A percentile compares a stretch with the other conserved stretches of the same genome.
Conservation (phyloP, 192 early-diverging fungal genomes). For the Mortierella hygrophila region DNA sequence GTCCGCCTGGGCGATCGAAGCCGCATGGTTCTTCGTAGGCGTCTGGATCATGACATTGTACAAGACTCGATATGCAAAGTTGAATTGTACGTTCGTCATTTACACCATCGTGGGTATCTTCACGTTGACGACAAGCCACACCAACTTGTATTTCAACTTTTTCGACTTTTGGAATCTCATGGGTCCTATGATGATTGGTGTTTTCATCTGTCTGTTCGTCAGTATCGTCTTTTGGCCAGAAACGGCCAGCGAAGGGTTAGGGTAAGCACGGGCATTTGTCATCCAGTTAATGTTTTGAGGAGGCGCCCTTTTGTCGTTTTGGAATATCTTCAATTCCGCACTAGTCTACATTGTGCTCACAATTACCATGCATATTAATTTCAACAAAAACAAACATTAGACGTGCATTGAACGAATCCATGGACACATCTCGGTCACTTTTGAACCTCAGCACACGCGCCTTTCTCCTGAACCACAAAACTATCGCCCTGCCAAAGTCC, state of each 20-base stretch:
- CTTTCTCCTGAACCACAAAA: slow-evolving; percentile 52
- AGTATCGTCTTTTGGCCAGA: slow-evolving; percentile 63
- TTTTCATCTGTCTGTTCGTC: slow-evolving; percentile 55
- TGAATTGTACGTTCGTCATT: slow-evolving; percentile 57
- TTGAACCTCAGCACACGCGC: slow-evolving; percentile 46
- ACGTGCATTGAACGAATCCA: slow-evolving; percentile 49
- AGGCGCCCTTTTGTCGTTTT: not conserved
- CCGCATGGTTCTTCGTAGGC: slow-evolving; percentile 59
- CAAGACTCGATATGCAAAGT: slow-evolving; percentile 59
- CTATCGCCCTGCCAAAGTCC: slow-evolving; percentile 50
- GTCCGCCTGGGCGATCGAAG: slow-evolving; percentile 44
- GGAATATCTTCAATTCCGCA: not conserved
- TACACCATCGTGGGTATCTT: slow-evolving; percentile 64
- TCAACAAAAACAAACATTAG: slow-evolving; percentile 3
- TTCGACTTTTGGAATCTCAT: slow-evolving; percentile 40
- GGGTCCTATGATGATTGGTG: slow-evolving; percentile 57
- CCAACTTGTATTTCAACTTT: slow-evolving; percentile 17
- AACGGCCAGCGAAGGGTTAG: slow-evolving; percentile 64
- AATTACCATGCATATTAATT: not conserved
- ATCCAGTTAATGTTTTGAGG: not conserved
- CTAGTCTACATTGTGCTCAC: not conserved
- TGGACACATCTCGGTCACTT: slow-evolving; percentile 39
- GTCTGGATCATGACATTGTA: slow-evolving; percentile 54
- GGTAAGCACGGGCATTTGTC: slow-evolving; percentile 28
- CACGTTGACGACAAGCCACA: slow-evolving; percentile 39